A percentile compares a stretch with the other conserved stretches of the same genome.
phyloP scores from a whole-genome alignment of 306 rosid genomes.

The Inga laurina region DNA sequence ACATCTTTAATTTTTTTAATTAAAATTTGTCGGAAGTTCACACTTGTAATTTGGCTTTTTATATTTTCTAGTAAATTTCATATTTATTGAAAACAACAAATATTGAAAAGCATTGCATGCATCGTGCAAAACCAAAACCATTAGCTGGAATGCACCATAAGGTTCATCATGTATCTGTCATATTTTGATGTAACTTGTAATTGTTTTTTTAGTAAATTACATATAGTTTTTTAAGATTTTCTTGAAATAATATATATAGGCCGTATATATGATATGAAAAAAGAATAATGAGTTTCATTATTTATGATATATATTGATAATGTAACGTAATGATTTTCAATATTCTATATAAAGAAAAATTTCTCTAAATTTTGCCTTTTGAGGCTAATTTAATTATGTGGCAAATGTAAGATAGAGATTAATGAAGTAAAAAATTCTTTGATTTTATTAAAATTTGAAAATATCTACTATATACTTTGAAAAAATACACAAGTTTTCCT shows the following conservation, averaged over 20 bases:
- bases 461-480: background rate
- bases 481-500: background rate
- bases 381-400: background rate
- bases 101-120: background rate
- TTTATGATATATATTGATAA: no score
- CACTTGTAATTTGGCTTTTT: background rate
- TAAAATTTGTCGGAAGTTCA: background rate
- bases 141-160: background rate
- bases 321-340: no score
- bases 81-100: background rate
- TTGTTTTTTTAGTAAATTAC: background rate
- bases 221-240: background rate
- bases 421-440: no score
- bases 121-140: background rate
- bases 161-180: background rate
- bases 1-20: background rate
- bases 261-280: background rate
- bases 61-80: background rate
- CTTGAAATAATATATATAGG: background rate
- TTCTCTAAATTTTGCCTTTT: background rate
- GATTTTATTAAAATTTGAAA: background rate
- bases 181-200: background rate
- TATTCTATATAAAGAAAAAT: no score
- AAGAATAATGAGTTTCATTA: background rate
- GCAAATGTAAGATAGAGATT: background rate